phyloP scores from a whole-genome alignment of 2,329 filamentous ascomycete species.

The Fusarium miscanthi region DNA sequence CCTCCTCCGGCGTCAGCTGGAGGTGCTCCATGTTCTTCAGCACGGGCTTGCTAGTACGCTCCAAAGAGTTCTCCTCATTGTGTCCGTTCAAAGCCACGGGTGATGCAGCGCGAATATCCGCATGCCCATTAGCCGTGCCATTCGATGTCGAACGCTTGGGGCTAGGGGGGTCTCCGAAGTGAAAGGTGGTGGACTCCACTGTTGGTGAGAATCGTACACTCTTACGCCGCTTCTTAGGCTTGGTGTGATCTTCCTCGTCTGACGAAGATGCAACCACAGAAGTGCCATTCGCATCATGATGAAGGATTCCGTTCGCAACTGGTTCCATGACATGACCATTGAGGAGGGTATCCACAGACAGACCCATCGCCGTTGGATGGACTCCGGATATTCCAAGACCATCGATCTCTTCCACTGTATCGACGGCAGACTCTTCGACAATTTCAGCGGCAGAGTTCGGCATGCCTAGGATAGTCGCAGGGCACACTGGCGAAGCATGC shows the following conservation, averaged over 20 bases:
- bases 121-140: slow-evolving; percentile 14
- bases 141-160: slow-evolving; percentile 50
- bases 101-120: slow-evolving; percentile 23
- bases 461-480: slow-evolving; percentile 59
- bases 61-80: not conserved
- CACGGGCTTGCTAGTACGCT: not conserved
- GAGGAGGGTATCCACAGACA: slow-evolving; percentile 15
- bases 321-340: not conserved
- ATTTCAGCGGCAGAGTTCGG: slow-evolving; percentile 60
- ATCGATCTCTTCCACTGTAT: not conserved
- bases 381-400: slow-evolving; percentile 9
- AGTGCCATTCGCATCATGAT: slow-evolving; percentile 10
- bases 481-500: slow-evolving; percentile 56
- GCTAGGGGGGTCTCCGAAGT: slow-evolving; percentile 63
- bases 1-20: slow-evolving; percentile 90
- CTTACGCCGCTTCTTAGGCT: slow-evolving; percentile 61
- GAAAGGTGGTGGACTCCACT: slow-evolving; percentile 72
- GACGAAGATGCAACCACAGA: slow-evolving; percentile 27
- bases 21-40: slow-evolving; percentile 78
- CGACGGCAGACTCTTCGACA: not conserved
- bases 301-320: not conserved
- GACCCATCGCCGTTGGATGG: slow-evolving; percentile 1
- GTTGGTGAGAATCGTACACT: slow-evolving; percentile 77
- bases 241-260: slow-evolving; percentile 34
- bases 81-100: slow-evolving; percentile 9